A percentile compares a stretch with the other conserved stretches of the same genome.
phyloP scores from a whole-genome alignment of 2,329 filamentous ascomycete species.

The Raffaelea ambrosiae region DNA sequence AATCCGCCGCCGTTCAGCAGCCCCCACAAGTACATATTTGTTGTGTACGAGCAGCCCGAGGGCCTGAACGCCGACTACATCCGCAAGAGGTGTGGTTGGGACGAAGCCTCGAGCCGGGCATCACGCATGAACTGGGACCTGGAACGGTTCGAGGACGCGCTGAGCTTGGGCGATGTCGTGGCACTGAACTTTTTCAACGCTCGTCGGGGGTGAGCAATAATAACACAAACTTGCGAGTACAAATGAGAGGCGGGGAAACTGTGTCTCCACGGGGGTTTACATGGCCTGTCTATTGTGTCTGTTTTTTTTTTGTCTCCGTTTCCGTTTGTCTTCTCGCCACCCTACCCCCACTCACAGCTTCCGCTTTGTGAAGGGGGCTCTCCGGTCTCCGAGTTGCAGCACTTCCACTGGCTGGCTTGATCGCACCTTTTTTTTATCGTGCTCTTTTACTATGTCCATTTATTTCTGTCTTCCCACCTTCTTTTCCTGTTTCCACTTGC shows the following conservation, averaged over 20 bases:
- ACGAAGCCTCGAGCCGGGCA: conserved; percentile 24
- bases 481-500: no score
- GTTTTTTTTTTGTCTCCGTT: no score
- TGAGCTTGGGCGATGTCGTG: conserved; percentile 15
- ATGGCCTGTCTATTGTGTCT: neutral
- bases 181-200: conserved; percentile 16
- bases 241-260: no score
- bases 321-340: neutral
- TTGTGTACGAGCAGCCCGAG: conserved; percentile 13
- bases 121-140: conserved; percentile 33
- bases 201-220: neutral
- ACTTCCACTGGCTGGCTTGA: no score
- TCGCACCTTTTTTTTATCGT: no score
- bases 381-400: no score
- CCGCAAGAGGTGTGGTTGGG: conserved; percentile 20
- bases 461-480: no score
- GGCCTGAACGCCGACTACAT: conserved; percentile 10
- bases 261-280: no score
- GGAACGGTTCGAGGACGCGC: conserved; percentile 25
- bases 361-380: no score
- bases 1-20: conserved; percentile 8
- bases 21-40: conserved; percentile 12
- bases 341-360: no score
- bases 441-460: no score
- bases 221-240: no score